These are phyloP conservation scores for Nicotiana tabacum DNA, from an alignment of 257 asterid genomes.

Conservation along the genomic window DNA sequence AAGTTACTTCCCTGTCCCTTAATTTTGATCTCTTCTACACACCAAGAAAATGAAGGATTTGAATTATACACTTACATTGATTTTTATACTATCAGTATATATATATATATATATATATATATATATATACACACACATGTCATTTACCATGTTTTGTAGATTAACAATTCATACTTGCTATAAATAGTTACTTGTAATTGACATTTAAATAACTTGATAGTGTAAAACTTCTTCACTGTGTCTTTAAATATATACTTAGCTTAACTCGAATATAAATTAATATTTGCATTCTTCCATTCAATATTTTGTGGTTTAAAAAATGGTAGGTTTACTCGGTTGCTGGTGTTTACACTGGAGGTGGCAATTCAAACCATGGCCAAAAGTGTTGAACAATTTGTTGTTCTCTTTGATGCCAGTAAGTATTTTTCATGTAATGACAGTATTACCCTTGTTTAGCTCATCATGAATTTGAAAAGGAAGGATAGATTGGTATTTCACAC, in stretches of 20 bases:
- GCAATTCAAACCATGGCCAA: conserved; percentile 77
- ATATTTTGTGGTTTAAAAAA: background rate
- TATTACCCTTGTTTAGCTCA: background rate
- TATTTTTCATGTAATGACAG: conserved; percentile 1
- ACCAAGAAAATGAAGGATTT: too few species aligned
- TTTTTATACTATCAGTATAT: too few species aligned
- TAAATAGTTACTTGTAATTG: background rate
- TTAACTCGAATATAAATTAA: too few species aligned
- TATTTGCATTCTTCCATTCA: too few species aligned
- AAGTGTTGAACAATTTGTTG: conserved; percentile 69
- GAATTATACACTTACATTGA: too few species aligned
- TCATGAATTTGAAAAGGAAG: background rate
- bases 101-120: too few species aligned
- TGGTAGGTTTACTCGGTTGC: conserved; percentile 60
- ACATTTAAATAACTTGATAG: background rate
- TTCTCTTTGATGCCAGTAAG: conserved; percentile 93
- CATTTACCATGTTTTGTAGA: too few species aligned
- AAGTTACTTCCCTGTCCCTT: conserved; percentile 18
- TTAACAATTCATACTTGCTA: too few species aligned
- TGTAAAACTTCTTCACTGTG: background rate
- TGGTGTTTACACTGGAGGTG: conserved; percentile 93
- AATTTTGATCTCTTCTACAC: too few species aligned
- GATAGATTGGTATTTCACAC: background rate
- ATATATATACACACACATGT: too few species aligned
- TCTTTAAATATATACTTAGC: too few species aligned